Percentiles rank a stretch among this genome's conserved stretches.
phyloP scores from a whole-genome alignment of 345 rosid species.

The Eucalyptus marginata region DNA sequence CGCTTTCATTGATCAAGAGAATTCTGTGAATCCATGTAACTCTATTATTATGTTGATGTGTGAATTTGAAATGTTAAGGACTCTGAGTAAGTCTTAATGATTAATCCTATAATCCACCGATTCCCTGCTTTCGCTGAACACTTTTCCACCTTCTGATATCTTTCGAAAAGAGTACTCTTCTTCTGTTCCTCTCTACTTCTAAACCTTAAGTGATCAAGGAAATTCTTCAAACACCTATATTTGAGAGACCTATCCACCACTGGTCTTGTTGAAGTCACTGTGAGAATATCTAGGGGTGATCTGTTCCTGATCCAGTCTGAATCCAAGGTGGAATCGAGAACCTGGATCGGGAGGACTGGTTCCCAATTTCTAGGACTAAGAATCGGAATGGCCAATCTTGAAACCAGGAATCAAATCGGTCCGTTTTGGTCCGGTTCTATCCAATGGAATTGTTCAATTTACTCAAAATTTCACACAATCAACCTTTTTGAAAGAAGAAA shows the following conservation, averaged over 20 bases:
- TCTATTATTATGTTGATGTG: not conserved
- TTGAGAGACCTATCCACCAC: not conserved
- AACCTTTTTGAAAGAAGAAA: too few species aligned
- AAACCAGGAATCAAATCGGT: rapidly evolving
- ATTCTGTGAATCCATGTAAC: not conserved
- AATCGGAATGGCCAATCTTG: too few species aligned
- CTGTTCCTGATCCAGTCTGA: rapidly evolving
- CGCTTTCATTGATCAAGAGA: not conserved
- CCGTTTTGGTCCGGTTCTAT: rapidly evolving
- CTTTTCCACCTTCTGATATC: not conserved
- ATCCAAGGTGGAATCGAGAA: too few species aligned
- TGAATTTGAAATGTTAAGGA: not conserved
- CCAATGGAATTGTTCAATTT: too few species aligned
- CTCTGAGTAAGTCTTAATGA: not conserved
- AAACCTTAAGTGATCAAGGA: not conserved
- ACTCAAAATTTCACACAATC: too few species aligned
- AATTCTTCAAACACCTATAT: not conserved
- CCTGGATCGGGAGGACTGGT: rapidly evolving
- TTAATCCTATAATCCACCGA: not conserved
- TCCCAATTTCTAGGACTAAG: too few species aligned
- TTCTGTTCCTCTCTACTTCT: not conserved
- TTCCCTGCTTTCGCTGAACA: not conserved
- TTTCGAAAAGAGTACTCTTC: not conserved
- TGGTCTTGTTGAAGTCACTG: not conserved
- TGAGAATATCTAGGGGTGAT: too few species aligned